A percentile compares a stretch with the other conserved stretches of the same genome.
phyloP scores from a whole-genome alignment of 176 grass and related monocot species.

The Musa itinerans region DNA sequence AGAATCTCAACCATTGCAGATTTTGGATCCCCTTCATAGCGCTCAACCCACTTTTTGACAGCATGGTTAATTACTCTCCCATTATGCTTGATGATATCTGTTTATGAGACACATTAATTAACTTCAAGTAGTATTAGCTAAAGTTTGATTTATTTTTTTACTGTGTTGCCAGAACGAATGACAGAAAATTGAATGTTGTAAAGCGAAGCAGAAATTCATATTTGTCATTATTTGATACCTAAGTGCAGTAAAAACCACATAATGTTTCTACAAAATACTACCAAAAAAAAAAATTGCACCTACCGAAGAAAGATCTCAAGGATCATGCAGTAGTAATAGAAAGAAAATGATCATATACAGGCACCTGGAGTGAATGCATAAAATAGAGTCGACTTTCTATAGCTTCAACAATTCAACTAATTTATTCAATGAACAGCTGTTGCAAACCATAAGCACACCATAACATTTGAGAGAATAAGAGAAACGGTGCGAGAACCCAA shows the following conservation, averaged over 20 bases:
- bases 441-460: background rate
- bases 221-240: background rate
- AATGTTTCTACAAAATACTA: background rate
- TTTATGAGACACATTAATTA: background rate
- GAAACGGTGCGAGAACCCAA: background rate
- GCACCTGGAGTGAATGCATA: background rate
- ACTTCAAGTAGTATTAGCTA: background rate
- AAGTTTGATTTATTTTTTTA: background rate
- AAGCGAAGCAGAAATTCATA: too few species aligned
- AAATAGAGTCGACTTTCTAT: background rate
- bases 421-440: background rate
- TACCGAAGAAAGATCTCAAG: background rate
- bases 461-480: background rate
- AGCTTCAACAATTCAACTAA: background rate
- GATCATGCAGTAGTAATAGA: background rate
- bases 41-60: conserved; percentile 77
- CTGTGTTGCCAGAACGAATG: too few species aligned
- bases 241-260: background rate
- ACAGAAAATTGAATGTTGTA: too few species aligned
- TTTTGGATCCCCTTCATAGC: conserved; percentile 59
- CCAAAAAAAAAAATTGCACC: background rate
- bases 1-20: conserved; percentile 71
- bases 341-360: background rate
- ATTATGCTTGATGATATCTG: conserved; percentile 86
- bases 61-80: conserved; percentile 66